phyloP scores from a whole-genome alignment of 257 asterid species.

The Haberlea rhodopensis region DNA sequence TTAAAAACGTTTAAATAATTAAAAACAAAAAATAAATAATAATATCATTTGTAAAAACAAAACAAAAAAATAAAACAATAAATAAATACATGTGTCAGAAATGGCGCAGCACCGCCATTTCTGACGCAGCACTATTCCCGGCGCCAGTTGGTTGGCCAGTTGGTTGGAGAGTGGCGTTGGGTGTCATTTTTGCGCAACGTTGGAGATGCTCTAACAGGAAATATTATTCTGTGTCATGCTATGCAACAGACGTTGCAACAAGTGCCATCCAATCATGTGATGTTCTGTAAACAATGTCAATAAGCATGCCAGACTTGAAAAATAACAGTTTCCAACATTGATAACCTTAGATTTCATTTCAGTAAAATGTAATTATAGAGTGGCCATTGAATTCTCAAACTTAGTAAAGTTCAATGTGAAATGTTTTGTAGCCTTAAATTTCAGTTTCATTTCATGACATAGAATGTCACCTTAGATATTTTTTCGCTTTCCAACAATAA shows the following conservation, averaged over 20 bases:
- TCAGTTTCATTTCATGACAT: neutral
- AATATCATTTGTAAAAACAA: no score
- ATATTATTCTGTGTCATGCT: neutral
- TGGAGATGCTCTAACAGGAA: no score
- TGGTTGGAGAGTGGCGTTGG: no score
- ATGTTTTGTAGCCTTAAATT: neutral
- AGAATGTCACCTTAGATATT: conserved; percentile 40
- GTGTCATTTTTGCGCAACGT: no score
- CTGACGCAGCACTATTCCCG: no score
- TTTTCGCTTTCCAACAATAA: conserved; percentile 43
- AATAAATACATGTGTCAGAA: no score
- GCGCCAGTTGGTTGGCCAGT: no score
- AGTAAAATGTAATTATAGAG: neutral
- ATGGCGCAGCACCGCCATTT: no score
- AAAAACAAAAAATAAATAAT: no score
- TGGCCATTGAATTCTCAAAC: neutral
- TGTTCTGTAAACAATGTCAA: neutral
- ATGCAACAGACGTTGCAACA: neutral
- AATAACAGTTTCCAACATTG: neutral
- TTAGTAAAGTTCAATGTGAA: neutral
- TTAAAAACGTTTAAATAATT: no score
- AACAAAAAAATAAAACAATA: no score
- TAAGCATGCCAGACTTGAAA: no score
- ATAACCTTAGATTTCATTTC: neutral
- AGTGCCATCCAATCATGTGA: neutral